These are phyloP conservation scores for Cudoniella acicularis DNA, from an alignment of 495 filamentous ascomycete genomes.

Conservation along the genomic window DNA sequence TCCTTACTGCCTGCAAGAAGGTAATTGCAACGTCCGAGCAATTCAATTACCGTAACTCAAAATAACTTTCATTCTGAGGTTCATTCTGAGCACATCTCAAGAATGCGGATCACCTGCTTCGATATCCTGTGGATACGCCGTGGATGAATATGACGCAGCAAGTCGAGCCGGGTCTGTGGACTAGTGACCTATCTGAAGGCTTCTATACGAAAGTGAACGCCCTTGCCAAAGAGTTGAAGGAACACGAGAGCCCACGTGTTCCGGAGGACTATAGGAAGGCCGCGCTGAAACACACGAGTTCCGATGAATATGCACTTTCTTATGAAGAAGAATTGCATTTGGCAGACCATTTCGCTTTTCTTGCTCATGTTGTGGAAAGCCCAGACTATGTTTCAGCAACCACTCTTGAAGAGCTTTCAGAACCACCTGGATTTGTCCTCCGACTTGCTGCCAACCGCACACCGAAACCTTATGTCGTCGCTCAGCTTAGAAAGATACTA, in stretches of 20 bases:
- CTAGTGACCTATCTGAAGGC: too few species aligned
- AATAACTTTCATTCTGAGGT: too few species aligned
- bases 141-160: too few species aligned
- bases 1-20: too few species aligned
- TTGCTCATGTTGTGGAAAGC: neutral
- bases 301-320: neutral
- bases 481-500: neutral
- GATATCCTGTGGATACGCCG: too few species aligned
- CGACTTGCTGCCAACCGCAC: neutral
- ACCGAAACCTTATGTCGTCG: neutral
- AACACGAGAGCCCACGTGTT: neutral
- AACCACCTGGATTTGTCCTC: neutral
- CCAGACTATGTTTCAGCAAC: neutral
- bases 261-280: neutral
- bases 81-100: too few species aligned
- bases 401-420: neutral
- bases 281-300: neutral
- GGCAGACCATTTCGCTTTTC: conserved; percentile 6
- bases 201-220: too few species aligned
- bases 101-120: too few species aligned
- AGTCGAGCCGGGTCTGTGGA: too few species aligned
- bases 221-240: neutral
- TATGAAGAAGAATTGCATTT: conserved; percentile 2
- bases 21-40: too few species aligned
- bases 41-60: too few species aligned